Base-by-base conservation (phyloP, 1,139 yeast genomes). In the Magnusiomyces magnusii region DNA sequence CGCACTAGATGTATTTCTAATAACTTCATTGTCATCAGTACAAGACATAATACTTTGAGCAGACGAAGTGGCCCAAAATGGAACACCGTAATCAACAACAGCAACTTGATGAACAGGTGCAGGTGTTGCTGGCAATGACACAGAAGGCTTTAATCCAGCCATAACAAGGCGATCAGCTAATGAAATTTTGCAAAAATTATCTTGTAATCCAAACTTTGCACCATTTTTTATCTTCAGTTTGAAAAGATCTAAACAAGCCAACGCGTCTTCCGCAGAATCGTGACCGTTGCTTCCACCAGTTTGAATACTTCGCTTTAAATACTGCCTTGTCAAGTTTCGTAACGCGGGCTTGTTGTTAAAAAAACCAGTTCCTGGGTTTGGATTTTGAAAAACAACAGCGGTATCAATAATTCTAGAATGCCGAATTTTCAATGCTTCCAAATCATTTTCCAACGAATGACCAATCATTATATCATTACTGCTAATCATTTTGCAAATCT, bases 361-460 rank as follows among this genome's bases (percentile, higher is more conserved):
- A 19, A 5, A 17, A 5, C 49, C 49, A 5, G 19, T 23, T 21
- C 19, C 49, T 0, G 97, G 97, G 36, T 86, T 78, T 13, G 83
- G 80, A 68, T 90, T 96, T 57, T 90, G 90, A 67, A 80, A 92
- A 47, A 90, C 69, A 1, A 92, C 79, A 0, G 97, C 88, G 0
- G 99, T 93, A 69, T 93, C 99, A 47, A 93, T 84, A 17, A 92
- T 77, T 42, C 77, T 78, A 9, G 80, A 78, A 69, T 91, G 97
- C 24, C 88, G 78, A 52, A 93, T 67, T 62, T 96, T 75, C 78
- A 93, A 78, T n/a, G 89, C 89, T 65, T 85, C 84, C 70, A 93
- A 73, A 72, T 93, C 99, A 69, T 88, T 89, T 66, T 93, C 97
- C 56, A 93, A 75, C 0, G 99, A 97, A 72, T 93, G 99, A 0